Evolutionary conservation across 2,329 filamentous ascomycete species (phyloP).

Genomic region (Aspergillus glaucus): DNA sequence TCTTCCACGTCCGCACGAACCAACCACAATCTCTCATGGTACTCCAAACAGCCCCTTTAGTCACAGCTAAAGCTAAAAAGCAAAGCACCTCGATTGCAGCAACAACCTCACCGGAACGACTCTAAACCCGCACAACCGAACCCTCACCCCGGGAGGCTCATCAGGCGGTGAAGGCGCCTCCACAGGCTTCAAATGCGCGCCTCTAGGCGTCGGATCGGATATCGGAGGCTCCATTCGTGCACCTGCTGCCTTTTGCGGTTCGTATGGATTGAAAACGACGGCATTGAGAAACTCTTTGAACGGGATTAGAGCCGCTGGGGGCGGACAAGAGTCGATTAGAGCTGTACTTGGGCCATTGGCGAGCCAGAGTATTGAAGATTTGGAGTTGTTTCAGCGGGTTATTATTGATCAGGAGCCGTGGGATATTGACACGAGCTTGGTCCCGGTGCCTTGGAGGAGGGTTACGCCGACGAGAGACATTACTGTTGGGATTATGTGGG

Average conservation of each 20-base stretch:
- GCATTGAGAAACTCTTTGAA: slow-evolving; percentile 25
- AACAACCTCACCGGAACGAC: slow-evolving; percentile 39
- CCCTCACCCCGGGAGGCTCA: slow-evolving; percentile 37
- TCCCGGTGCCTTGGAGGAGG: slow-evolving; percentile 37
- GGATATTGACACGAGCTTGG: slow-evolving; percentile 35
- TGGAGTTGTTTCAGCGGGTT: slow-evolving; percentile 34
- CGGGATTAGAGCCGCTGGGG: slow-evolving; percentile 21
- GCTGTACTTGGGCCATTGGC: slow-evolving; percentile 26
- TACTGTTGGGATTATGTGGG: slow-evolving; percentile 55
- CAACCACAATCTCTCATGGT: slow-evolving; percentile 38
- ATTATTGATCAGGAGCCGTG: slow-evolving; percentile 37
- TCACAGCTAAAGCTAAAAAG: slow-evolving; percentile 2
- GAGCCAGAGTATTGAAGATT: slow-evolving; percentile 23
- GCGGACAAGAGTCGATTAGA: slow-evolving; percentile 35
- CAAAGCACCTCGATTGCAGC: slow-evolving; percentile 29
- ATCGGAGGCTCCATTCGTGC: slow-evolving; percentile 43
- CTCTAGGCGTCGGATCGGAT: slow-evolving; percentile 42
- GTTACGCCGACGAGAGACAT: slow-evolving; percentile 18
- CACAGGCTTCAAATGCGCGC: slow-evolving; percentile 36
- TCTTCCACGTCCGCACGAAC: slow-evolving; percentile 41
- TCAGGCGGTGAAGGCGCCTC: slow-evolving; percentile 42
- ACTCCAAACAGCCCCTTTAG: not conserved
- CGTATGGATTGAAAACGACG: slow-evolving; percentile 40
- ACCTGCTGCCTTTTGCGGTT: slow-evolving; percentile 41
- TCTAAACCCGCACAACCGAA: slow-evolving; percentile 36